Evolutionary conservation across 352 stramenopile species (phyloP).

Genomic region (Globisporangium okanoganense): DNA sequence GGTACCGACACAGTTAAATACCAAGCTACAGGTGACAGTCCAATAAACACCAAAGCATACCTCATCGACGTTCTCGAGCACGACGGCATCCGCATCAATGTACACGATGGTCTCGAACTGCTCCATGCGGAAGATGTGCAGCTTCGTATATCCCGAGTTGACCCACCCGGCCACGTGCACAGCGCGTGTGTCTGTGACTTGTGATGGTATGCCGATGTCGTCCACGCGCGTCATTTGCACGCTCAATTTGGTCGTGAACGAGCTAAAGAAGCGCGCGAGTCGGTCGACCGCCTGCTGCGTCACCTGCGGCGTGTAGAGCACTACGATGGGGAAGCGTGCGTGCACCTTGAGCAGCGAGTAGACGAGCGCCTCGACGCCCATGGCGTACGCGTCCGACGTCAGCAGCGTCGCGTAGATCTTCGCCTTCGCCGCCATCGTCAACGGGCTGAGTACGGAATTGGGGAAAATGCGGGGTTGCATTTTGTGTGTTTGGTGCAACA

Average conservation of each 20-base stretch:
- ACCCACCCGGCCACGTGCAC: constrained; percentile 36
- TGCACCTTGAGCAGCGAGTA: constrained; percentile 24
- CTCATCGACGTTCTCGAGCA: constrained; percentile 67
- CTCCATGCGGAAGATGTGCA: constrained; percentile 51
- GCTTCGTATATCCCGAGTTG: constrained; percentile 42
- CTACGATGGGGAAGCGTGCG: constrained; percentile 18
- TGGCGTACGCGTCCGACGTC: constrained; percentile 34
- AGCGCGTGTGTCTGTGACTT: background rate
- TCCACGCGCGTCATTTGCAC: constrained; percentile 20
- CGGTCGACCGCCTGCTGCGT: constrained; percentile 11
- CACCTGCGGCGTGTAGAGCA: constrained; percentile 37
- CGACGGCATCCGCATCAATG: constrained; percentile 79
- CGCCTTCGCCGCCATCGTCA: too few relatives aligned
- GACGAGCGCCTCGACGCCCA: constrained; percentile 35
- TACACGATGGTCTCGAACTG: constrained; percentile 84
- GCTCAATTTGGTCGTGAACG: constrained; percentile 7
- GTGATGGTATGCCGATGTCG: constrained; percentile 25
- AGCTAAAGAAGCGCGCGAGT: constrained; percentile 21
- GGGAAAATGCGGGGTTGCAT: too few relatives aligned
- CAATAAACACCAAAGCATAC: constrained; percentile 12
- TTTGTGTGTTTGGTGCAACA: too few relatives aligned
- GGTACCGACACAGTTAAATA: background rate
- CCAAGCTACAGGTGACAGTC: background rate
- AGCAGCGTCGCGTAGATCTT: constrained; percentile 30
- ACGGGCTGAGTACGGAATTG: too few relatives aligned